Evolutionary conservation across 495 filamentous ascomycete species (phyloP).

Genomic region (Hypoxylon lenormandii): DNA sequence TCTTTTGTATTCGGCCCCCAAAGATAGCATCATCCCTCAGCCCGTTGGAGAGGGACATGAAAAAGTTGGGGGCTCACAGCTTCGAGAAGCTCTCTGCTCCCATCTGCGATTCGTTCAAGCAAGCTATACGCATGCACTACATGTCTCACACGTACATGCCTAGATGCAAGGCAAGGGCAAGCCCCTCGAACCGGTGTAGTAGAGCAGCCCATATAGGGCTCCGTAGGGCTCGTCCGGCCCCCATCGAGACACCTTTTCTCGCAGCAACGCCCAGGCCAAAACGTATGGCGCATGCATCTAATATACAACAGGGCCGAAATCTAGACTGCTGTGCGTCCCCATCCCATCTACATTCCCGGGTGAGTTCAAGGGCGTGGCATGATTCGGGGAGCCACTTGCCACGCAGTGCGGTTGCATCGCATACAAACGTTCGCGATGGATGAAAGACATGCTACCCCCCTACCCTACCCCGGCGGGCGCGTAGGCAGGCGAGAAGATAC

Average conservation of each 20-base stretch:
- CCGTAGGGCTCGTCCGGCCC: not conserved
- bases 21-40: not conserved
- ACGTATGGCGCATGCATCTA: slow-evolving; percentile 1
- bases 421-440: slow-evolving; percentile 9
- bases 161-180: too few relatives aligned
- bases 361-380: slow-evolving; percentile 17
- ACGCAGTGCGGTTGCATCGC: slow-evolving; percentile 41
- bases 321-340: slow-evolving; percentile 11
- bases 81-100: slow-evolving; percentile 6
- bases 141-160: too few relatives aligned
- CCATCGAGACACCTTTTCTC: not conserved
- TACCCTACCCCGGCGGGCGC: not conserved
- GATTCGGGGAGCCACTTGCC: slow-evolving; percentile 26
- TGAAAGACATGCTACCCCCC: too few relatives aligned
- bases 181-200: too few relatives aligned
- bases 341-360: too few relatives aligned
- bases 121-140: not conserved
- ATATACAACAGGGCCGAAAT: slow-evolving; percentile 21
- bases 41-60: not conserved
- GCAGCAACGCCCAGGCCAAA: not conserved
- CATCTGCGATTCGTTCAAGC: too few relatives aligned
- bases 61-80: not conserved
- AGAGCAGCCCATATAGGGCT: too few relatives aligned
- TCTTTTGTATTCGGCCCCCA: not conserved
- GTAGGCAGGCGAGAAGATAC: not conserved